phyloP scores from a whole-genome alignment of 345 rosid species.

The Sonneratia caseolaris region DNA sequence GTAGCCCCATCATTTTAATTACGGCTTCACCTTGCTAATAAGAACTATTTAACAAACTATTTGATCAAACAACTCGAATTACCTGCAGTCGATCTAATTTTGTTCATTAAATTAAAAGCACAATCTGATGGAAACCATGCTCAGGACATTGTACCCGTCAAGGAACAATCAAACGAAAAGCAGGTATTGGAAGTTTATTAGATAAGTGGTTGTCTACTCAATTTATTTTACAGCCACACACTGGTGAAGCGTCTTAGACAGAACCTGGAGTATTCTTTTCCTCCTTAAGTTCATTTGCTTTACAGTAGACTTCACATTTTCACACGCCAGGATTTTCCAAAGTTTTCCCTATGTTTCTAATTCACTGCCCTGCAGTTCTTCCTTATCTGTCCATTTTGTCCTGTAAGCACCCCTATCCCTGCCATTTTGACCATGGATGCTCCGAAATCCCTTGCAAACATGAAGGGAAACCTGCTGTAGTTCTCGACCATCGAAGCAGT shows the following conservation, averaged over 20 bases:
- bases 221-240: not conserved
- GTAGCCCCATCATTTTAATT: too few species aligned
- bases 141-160: not conserved
- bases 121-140: too few species aligned
- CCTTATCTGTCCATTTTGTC: conserved; percentile 54
- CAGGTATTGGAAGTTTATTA: not conserved
- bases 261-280: not conserved
- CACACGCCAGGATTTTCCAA: not conserved
- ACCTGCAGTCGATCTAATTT: too few species aligned
- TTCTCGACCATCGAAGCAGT: conserved; percentile 34
- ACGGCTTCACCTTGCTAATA: too few species aligned
- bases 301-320: not conserved
- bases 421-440: conserved; percentile 60
- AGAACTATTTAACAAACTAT: too few species aligned
- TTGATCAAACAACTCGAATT: too few species aligned
- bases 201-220: not conserved
- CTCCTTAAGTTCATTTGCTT: conserved; percentile 1
- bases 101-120: too few species aligned
- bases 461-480: conserved; percentile 47
- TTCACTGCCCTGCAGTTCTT: conserved; percentile 46
- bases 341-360: conserved; percentile 12
- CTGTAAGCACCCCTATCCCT: conserved; percentile 39
- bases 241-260: not conserved
- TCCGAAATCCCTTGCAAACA: conserved; percentile 41
- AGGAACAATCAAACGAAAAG: not conserved